Evolutionary conservation across 2,329 filamentous ascomycete genomes (phyloP), one percentile per base, ranked within the genome.

Genomic region (Nigrograna mackinnonii): DNA sequence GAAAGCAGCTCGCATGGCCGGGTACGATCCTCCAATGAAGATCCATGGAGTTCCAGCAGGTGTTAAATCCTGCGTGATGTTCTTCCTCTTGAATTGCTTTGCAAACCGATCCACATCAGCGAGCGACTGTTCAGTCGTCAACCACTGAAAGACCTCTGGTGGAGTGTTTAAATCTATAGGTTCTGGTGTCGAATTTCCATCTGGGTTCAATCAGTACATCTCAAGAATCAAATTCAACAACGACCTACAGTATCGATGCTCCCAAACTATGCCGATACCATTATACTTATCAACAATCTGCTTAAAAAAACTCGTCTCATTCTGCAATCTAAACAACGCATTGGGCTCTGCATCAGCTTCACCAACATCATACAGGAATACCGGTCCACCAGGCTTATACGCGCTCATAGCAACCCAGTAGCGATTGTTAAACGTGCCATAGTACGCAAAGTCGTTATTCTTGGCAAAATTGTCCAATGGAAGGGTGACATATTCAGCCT

Each of bases 51-150:
- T 68, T 11, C 55, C 52, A 5, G 58, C 49, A 1, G 68, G 66
- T 0, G 65, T 69, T 14, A 71, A 47, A 2, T 59, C 62, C 22
- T 62, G 47, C 18, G 62, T 58, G 30, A 70, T 68, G 32, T 60
- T 58, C 16, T 53, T 46, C 34, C 64, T 58, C 30, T 56, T 64
- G 53, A 73, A 74, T 22, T 67, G 58, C 35, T 58, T 62, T 0
- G 70, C 71, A 32, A 74, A 74, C 12, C 46, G 44, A 6, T 61
- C 63, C 5, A 74, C 58, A 47, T 74, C 71, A 14, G 68, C 68
- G 12, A 74, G 57, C 1, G 69, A 65, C 43, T 74, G 69, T 39
- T 71, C 69, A 1, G 67, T 66, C 1, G 57, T 73, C 30, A 68
- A 58, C 31, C 58, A 70, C 35, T 55, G 50, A 47, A 72, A 68